Evolutionary conservation across 2,329 filamentous ascomycete species (phyloP), one percentile per base, ranked within the genome.

Genomic region (Cadophora gregata): DNA sequence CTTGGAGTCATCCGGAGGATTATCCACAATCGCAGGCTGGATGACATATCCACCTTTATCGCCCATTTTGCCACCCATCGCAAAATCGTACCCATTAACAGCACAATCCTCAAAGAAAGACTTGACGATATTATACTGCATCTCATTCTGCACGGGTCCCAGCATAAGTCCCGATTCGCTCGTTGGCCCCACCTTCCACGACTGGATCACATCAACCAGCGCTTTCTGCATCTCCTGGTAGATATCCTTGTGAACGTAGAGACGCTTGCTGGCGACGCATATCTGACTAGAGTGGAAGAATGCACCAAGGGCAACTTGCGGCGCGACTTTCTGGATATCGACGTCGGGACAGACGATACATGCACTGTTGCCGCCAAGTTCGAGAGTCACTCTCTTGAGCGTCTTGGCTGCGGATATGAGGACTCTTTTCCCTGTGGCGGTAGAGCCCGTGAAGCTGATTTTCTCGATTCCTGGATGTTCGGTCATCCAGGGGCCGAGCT

Each of bases 51-150:
- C 87, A 59, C 82, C 77, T 27, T 70, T 78, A 3, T 74, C 64
- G 19, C 71, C 70, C 8, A 80, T 76, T 29, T 67, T 59, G 38
- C 79, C 82, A 10, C 84, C 85, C 12, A 81, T 71, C 0, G 83
- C 83, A 50, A 86, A 80, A 14, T 83, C 82, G 70, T 85, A 82
- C 59, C 84, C 84, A 45, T 85, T 83, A 68, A 80, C 79, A 72
- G 83, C 81, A 67, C 84, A 85, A 62, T 88, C 85, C 12, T 81
- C 80, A 59, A 90, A 81, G 67, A 88, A 83, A 14, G 79, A 75
- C 72, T 84, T 84, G 29, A 88, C 85, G 29, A 83, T 83, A 55
- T 89, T 84, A 73, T 83, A 91, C 76, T 91, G 89, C 83, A 87
- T 84, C 70, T 82, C 78, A 77, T 91, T 91, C 67, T 88, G 87